Evolutionary conservation across 208 protist species (phyloP).

Genomic region (Leishmania tropica): DNA sequence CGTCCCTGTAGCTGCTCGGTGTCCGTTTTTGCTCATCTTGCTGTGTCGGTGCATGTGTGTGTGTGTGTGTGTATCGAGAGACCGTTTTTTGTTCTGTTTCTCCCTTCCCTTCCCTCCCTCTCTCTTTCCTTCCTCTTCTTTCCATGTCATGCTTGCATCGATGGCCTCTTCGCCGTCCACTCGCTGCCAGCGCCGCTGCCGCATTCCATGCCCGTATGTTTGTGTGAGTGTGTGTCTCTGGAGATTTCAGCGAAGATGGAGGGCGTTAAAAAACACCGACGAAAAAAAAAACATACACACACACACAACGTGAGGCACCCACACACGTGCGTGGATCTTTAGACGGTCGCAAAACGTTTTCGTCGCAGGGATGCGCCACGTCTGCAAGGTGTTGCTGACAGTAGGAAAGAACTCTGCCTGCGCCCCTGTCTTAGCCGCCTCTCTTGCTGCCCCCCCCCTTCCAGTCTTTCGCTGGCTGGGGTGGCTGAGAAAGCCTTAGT

Average conservation of each 20-base stretch:
- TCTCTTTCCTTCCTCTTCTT: background rate
- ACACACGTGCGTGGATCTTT: background rate
- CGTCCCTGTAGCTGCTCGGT: background rate
- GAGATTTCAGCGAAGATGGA: background rate
- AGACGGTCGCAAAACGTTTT: background rate
- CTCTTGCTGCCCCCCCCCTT: background rate
- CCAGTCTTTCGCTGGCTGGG: background rate
- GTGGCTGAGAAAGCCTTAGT: background rate
- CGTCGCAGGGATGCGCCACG: background rate
- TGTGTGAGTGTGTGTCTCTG: background rate
- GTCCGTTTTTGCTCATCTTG: background rate
- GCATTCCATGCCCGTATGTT: background rate
- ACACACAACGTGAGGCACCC: background rate
- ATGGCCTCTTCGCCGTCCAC: background rate
- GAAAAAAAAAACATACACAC: background rate
- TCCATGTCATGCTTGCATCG: background rate
- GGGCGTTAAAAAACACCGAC: background rate
- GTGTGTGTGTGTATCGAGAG: background rate
- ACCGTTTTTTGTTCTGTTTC: background rate
- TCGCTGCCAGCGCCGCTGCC: background rate
- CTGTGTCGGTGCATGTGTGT: background rate
- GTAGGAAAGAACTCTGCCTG: background rate
- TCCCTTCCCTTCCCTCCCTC: background rate
- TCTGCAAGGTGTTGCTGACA: background rate
- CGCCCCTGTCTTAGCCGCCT: background rate